phyloP scores from a whole-genome alignment of 2,329 filamentous ascomycete genomes.

The Aspergillus ibericus region DNA sequence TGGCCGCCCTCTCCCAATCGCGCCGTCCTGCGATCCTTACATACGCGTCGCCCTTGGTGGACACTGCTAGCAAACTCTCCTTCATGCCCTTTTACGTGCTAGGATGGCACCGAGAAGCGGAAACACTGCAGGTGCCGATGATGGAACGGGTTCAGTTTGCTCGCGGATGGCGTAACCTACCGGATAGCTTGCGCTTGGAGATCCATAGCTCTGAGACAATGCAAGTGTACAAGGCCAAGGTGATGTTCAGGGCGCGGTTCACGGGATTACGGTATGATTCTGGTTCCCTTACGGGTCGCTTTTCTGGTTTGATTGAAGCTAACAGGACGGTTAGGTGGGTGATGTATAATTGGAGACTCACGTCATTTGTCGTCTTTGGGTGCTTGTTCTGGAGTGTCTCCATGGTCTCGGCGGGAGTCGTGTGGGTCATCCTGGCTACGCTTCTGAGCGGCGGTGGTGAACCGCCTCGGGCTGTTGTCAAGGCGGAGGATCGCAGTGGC shows the following conservation, averaged over 20 bases:
- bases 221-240: constrained; percentile 70
- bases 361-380: constrained; percentile 68
- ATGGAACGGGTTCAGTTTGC: constrained; percentile 71
- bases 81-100: constrained; percentile 70
- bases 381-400: constrained; percentile 75
- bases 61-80: constrained; percentile 59
- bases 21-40: constrained; percentile 76
- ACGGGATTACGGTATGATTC: constrained; percentile 62
- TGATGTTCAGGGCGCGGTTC: constrained; percentile 73
- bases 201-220: constrained; percentile 68
- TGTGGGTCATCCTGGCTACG: constrained; percentile 61
- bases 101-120: constrained; percentile 63
- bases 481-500: constrained; percentile 18
- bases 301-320: constrained; percentile 12
- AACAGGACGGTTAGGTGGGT: constrained; percentile 58
- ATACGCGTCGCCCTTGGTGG: constrained; percentile 71
- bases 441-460: constrained; percentile 33
- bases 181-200: constrained; percentile 60
- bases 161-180: constrained; percentile 54
- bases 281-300: background rate
- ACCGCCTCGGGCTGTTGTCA: constrained; percentile 10
- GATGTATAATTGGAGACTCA: constrained; percentile 80
- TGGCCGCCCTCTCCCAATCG: constrained; percentile 58
- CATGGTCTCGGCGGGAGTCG: constrained; percentile 63
- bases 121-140: constrained; percentile 66